Percentiles rank a stretch among this genome's conserved stretches.
Conservation (phyloP, 208 protist genomes). For the Crithidia sp. region DNA sequence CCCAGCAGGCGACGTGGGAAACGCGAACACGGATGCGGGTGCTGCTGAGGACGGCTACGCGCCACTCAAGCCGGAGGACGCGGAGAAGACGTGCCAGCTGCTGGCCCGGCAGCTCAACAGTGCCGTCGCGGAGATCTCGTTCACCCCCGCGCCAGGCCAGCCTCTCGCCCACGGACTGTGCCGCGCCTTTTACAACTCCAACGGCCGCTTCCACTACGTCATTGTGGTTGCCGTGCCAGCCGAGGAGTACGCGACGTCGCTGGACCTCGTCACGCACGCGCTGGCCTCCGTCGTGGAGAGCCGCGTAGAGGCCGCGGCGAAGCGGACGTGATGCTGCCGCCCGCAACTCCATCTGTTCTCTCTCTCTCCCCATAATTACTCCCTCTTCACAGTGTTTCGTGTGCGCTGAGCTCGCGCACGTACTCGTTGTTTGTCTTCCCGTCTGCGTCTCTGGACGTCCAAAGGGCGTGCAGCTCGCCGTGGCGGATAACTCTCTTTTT, state of each 20-base stretch:
- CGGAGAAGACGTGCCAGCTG: slow-evolving; percentile 37
- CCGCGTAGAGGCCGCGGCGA: slow-evolving; percentile 70
- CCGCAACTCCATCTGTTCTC: neutral
- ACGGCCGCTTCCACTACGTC: slow-evolving; percentile 79
- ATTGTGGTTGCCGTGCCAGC: slow-evolving; percentile 76
- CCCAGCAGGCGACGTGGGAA: neutral
- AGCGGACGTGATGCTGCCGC: slow-evolving; percentile 34
- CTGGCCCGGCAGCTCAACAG: slow-evolving; percentile 59
- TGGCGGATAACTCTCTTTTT: neutral
- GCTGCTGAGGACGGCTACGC: neutral
- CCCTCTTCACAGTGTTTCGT: slow-evolving; percentile 8
- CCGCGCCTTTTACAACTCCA: slow-evolving; percentile 84
- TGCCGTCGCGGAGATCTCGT: slow-evolving; percentile 77
- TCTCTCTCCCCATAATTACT: neutral
- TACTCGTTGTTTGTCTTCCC: neutral
- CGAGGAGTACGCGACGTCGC: slow-evolving; percentile 66
- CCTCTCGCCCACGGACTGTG: slow-evolving; percentile 75
- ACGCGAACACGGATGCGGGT: neutral
- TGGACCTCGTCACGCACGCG: slow-evolving; percentile 73
- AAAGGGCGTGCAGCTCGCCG: too few species aligned
- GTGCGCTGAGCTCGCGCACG: neutral
- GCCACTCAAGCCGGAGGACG: slow-evolving; percentile 1
- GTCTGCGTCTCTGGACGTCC: neutral
- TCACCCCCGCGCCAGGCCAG: slow-evolving; percentile 59
- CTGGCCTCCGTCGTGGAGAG: slow-evolving; percentile 74